Evolutionary conservation across 352 stramenopile genomes (phyloP).

Genomic region (Pythium utonaiense): DNA sequence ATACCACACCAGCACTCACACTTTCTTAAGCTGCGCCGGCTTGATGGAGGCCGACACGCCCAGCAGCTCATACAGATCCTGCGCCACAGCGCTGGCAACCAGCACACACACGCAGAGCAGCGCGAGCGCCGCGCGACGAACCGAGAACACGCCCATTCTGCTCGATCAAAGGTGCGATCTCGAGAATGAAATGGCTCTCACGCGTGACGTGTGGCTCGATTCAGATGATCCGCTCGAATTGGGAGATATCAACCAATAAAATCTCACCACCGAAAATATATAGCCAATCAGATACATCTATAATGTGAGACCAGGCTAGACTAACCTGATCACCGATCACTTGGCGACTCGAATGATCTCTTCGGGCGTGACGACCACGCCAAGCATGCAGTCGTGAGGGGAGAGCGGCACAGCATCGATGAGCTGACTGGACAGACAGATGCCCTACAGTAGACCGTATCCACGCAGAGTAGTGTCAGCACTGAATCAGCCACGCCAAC

Average conservation of each 20-base stretch:
- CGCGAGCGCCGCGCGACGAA: constrained; percentile 23
- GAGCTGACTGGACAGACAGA: constrained; percentile 60
- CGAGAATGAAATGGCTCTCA: neutral
- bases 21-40: constrained; percentile 67
- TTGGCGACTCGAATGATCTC: constrained; percentile 45
- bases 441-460: constrained; percentile 47
- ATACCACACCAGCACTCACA: constrained; percentile 28
- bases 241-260: constrained; percentile 8
- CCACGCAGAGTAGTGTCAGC: too few species aligned
- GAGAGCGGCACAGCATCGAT: constrained; percentile 57
- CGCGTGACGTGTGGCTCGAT: constrained; percentile 13
- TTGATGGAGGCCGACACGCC: constrained; percentile 49
- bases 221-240: neutral
- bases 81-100: constrained; percentile 30
- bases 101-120: constrained; percentile 44
- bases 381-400: constrained; percentile 61
- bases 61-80: constrained; percentile 71
- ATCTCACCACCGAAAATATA: too few species aligned
- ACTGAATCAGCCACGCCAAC: too few species aligned
- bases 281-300: constrained; percentile 10
- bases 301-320: neutral
- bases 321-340: too few species aligned
- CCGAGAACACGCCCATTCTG: constrained; percentile 14
- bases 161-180: neutral
- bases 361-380: constrained; percentile 60